phyloP scores from a whole-genome alignment of 2,329 filamentous ascomycete species.

The Dothideomycetes sp. region DNA sequence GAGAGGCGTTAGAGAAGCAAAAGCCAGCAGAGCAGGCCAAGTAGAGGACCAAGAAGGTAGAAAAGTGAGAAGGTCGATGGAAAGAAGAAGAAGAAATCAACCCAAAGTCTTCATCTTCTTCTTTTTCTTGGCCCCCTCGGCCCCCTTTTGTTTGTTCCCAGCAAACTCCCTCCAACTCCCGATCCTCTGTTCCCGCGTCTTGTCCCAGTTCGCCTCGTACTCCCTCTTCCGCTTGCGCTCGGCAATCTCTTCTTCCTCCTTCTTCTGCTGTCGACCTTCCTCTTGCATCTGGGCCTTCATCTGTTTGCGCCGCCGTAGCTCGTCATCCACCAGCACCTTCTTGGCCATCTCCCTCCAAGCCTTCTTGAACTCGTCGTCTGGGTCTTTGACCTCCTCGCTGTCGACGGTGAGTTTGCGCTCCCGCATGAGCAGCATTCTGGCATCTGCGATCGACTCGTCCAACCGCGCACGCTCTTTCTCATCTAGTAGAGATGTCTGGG shows the following conservation, averaged over 20 bases:
- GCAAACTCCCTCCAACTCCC: slow-evolving; percentile 89
- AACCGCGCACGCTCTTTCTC: slow-evolving; percentile 80
- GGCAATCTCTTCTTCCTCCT: slow-evolving; percentile 75
- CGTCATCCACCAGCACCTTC: slow-evolving; percentile 84
- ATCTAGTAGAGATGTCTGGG: slow-evolving; percentile 81
- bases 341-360: slow-evolving; percentile 87
- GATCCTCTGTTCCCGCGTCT: slow-evolving; percentile 80
- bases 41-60: too few species aligned
- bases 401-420: slow-evolving; percentile 90
- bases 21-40: too few species aligned
- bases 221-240: slow-evolving; percentile 54
- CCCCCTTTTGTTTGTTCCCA: slow-evolving; percentile 41
- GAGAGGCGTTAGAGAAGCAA: too few species aligned
- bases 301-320: slow-evolving; percentile 72
- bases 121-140: slow-evolving; percentile 18
- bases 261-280: slow-evolving; percentile 79
- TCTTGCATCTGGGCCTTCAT: slow-evolving; percentile 93
- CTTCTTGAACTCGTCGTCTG: slow-evolving; percentile 65
- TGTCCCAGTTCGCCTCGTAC: slow-evolving; percentile 91
- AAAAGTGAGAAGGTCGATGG: too few species aligned
- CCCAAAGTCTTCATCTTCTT: slow-evolving; percentile 42
- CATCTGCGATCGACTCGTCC: slow-evolving; percentile 92
- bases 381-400: slow-evolving; percentile 64
- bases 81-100: slow-evolving; percentile 25
- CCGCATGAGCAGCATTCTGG: slow-evolving; percentile 85